phyloP scores from a whole-genome alignment of 1,284 basidiomycete genomes.

The Cystobasidium pallidum region DNA sequence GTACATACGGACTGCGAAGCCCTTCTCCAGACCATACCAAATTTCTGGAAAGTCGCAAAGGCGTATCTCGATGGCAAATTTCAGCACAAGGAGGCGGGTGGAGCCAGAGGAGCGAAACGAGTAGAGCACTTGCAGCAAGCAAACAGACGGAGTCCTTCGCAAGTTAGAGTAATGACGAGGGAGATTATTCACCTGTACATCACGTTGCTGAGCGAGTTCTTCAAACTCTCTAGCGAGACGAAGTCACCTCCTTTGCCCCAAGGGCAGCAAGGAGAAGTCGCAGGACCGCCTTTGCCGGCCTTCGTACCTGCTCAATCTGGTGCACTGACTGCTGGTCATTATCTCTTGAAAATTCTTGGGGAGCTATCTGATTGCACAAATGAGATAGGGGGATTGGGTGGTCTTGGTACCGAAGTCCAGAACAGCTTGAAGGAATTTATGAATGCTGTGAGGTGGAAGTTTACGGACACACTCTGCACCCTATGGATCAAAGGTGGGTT shows the following conservation, averaged over 20 bases:
- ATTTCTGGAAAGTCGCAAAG: constrained; percentile 90
- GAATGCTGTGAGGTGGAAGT: constrained; percentile 83
- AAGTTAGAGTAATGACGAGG: constrained; percentile 85
- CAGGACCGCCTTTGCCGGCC: constrained; percentile 59
- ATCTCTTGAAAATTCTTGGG: constrained; percentile 73
- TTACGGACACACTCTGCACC: constrained; percentile 76
- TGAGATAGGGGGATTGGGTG: constrained; percentile 67
- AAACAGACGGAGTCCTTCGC: constrained; percentile 61
- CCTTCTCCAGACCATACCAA: constrained; percentile 69
- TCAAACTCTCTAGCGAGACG: constrained; percentile 70
- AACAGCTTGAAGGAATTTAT: constrained; percentile 72
- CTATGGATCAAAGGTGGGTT: constrained; percentile 79
- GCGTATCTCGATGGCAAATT: constrained; percentile 89
- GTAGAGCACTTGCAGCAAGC: constrained; percentile 24
- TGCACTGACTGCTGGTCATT: constrained; percentile 80
- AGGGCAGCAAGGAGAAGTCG: constrained; percentile 54
- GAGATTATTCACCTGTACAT: constrained; percentile 89
- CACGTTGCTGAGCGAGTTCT: constrained; percentile 82
- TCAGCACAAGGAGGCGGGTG: constrained; percentile 66
- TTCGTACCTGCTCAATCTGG: constrained; percentile 77
- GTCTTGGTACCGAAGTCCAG: constrained; percentile 69
- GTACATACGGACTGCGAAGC: constrained; percentile 62
- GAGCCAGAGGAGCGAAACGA: neutral
- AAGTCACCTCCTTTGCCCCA: constrained; percentile 66
- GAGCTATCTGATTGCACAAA: constrained; percentile 84